Conservation (phyloP, 768 basidiomycete genomes). For the Cubamyces sp. region DNA sequence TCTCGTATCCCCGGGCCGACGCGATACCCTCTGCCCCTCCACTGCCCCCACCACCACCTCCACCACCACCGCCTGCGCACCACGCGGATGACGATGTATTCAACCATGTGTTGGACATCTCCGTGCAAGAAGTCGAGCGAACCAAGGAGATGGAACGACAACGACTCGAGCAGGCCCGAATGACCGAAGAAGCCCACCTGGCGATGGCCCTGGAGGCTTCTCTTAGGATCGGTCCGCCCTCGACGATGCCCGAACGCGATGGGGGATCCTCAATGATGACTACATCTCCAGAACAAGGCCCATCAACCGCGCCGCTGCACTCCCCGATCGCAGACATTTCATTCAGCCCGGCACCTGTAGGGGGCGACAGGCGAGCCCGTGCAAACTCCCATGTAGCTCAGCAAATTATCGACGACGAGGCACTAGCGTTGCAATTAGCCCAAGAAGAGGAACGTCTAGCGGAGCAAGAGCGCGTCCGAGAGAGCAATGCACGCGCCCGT, state of each 20-base stretch:
- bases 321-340: conserved; percentile 12
- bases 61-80: not conserved
- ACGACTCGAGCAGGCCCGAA: not conserved
- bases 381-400: not conserved
- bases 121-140: conserved; percentile 24
- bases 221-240: conserved; percentile 22
- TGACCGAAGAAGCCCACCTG: conserved; percentile 66
- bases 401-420: conserved; percentile 46
- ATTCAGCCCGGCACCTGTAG: not conserved
- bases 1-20: not conserved
- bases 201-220: conserved; percentile 66
- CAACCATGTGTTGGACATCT: conserved; percentile 27
- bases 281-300: conserved; percentile 20
- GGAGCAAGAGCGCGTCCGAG: conserved; percentile 39
- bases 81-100: conserved; percentile 20
- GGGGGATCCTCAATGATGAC: conserved; percentile 14
- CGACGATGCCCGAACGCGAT: conserved; percentile 5
- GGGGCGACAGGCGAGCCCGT: not conserved
- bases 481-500: not conserved
- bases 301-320: not conserved
- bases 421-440: conserved; percentile 43
- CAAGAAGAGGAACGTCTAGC: conserved; percentile 43
- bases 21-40: conserved; percentile 16
- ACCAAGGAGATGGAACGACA: conserved; percentile 6
- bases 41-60: not conserved